phyloP scores from a whole-genome alignment of 1,284 basidiomycete genomes.

The Malassezia brasiliensis region DNA sequence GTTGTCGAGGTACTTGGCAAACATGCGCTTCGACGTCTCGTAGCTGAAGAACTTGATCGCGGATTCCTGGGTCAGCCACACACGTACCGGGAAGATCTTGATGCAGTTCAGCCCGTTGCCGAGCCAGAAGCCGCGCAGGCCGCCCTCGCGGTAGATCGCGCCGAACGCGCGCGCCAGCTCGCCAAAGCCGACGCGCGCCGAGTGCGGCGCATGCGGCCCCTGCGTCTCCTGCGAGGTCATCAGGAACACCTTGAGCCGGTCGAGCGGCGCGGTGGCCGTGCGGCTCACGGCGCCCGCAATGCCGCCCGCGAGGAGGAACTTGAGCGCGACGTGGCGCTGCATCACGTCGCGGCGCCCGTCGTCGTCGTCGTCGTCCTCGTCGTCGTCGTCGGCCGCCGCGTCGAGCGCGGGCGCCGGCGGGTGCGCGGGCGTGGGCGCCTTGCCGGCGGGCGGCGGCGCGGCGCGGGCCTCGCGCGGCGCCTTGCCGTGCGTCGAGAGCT shows the following conservation, averaged over 20 bases:
- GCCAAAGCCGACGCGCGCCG: conserved; percentile 42
- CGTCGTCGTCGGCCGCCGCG: conserved; percentile 3
- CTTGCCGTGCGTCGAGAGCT: conserved; percentile 20
- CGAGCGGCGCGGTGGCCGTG: conserved; percentile 93
- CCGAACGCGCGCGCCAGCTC: conserved; percentile 64
- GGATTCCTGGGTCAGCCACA: conserved; percentile 55
- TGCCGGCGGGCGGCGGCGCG: not conserved
- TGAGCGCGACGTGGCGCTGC: conserved; percentile 65
- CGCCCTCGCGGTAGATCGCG: conserved; percentile 65
- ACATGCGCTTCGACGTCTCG: conserved; percentile 88
- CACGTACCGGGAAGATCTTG: conserved; percentile 70
- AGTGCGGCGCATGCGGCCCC: not conserved
- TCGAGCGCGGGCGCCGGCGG: conserved; percentile 20
- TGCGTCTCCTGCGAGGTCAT: conserved; percentile 59
- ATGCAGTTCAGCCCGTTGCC: conserved; percentile 60
- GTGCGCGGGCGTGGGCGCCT: not conserved
- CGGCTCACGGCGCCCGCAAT: conserved; percentile 92
- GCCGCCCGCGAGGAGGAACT: conserved; percentile 85
- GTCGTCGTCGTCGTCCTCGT: conserved; percentile 55
- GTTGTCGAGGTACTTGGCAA: conserved; percentile 81
- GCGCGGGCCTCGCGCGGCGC: conserved; percentile 6
- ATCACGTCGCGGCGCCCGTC: conserved; percentile 57
- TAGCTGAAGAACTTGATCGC: conserved; percentile 98
- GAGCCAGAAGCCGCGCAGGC: conserved; percentile 83
- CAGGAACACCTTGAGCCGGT: conserved; percentile 90